Conservation (phyloP, 108 stramenopile species). For the Nitzschia sp. region DNA sequence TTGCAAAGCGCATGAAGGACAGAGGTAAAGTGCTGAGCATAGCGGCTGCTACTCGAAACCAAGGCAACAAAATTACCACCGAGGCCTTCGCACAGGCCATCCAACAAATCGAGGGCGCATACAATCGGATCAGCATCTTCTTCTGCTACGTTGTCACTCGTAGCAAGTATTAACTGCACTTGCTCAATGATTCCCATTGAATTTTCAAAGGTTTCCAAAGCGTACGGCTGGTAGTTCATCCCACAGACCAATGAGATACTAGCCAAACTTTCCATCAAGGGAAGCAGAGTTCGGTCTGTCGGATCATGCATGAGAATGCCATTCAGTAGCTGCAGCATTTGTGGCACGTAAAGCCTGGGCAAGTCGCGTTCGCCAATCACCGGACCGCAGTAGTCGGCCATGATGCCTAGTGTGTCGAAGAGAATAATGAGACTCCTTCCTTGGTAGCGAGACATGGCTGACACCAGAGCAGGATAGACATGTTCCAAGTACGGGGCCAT, state of each 20-base stretch:
- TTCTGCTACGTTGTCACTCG: slow-evolving; percentile 59
- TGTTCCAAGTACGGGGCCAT: slow-evolving; percentile 84
- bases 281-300: slow-evolving; percentile 77
- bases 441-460: slow-evolving; percentile 68
- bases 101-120: slow-evolving; percentile 88
- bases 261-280: slow-evolving; percentile 89
- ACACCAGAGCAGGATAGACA: slow-evolving; percentile 62
- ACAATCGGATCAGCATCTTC: slow-evolving; percentile 90
- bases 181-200: slow-evolving; percentile 82
- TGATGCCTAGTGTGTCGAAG: slow-evolving; percentile 84
- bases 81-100: slow-evolving; percentile 88
- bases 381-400: slow-evolving; percentile 83
- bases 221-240: slow-evolving; percentile 85
- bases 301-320: slow-evolving; percentile 59
- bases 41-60: slow-evolving; percentile 71
- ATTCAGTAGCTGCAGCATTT: slow-evolving; percentile 70
- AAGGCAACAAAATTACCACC: slow-evolving; percentile 77
- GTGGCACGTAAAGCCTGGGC: slow-evolving; percentile 74
- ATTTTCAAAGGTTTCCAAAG: slow-evolving; percentile 76
- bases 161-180: slow-evolving; percentile 59
- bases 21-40: slow-evolving; percentile 65
- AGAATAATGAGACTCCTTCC: slow-evolving; percentile 80
- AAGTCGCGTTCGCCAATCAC: slow-evolving; percentile 79
- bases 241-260: slow-evolving; percentile 75
- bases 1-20: slow-evolving; percentile 59